Base-by-base conservation (phyloP, 2,329 filamentous ascomycete species). In the Claviceps sp. region DNA sequence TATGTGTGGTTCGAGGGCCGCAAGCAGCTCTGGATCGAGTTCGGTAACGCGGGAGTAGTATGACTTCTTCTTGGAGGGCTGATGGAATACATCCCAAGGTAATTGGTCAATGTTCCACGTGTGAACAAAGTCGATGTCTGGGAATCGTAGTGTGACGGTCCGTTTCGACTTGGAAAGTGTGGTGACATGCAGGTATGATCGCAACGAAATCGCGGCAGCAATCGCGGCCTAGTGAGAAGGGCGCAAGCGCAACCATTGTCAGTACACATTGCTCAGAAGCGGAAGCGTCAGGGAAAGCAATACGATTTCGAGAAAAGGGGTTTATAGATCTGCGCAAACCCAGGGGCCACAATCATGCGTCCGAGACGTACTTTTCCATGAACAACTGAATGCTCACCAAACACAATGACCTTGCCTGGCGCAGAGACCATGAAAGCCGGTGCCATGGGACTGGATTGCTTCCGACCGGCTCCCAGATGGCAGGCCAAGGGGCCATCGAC, bases 361-460 rank as follows among this genome's bases (percentile, higher is more conserved):
- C 14, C 19, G 17, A 26, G 19, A 38, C 70, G 52, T 71, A 87
- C 86, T 80, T 96, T 97, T 64, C 90, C 90, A 64, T 98, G 82
- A 19, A 98, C 93, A n/a, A 97, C 93, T 2, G 93, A 87, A 72
- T 98, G 93, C 68, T 98, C 93, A 59, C 93, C 93, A 70, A 91
- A 97, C 50, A 97, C 88, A 66, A 98, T 98, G 64, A 96, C 93
- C 68, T 98, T 98, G 57, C 91, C 94, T 0, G 93, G 93, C 2
- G 94, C 91, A 16, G 93, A 97, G 53, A 97, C 90, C 87, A 98
- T 95, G 66, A 98, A 98, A 55, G 90, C 75, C 44, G 91, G 90
- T 70, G 93, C 81, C 80, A 84, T 80, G 3, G 81, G 81, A 52
- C 71, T 80, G 11, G 80, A 84, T 55, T 73, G 69, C 59, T 80